Conservation (phyloP, 2,329 filamentous ascomycete species). For the Apiospora saccharicola region DNA sequence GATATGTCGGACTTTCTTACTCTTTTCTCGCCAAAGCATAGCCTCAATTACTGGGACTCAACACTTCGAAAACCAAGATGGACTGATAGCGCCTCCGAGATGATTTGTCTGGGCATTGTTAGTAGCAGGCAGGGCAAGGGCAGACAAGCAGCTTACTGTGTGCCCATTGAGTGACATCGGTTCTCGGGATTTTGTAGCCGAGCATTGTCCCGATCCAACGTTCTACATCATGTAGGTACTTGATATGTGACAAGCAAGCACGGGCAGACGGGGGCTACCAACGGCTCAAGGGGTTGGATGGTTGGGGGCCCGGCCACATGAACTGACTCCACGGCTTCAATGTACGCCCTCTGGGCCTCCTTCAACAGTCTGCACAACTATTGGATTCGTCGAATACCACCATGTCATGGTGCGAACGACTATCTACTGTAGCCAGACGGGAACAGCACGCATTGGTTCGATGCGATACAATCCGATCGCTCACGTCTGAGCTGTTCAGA, state of each 20-base stretch:
- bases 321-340: slow-evolving; percentile 9
- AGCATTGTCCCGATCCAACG: slow-evolving; percentile 18
- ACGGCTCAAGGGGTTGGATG: slow-evolving; percentile 11
- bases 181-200: slow-evolving; percentile 14
- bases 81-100: neutral
- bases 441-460: slow-evolving; percentile 15
- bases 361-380: neutral
- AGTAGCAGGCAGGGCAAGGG: neutral
- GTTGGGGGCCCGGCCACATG: slow-evolving; percentile 2
- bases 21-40: slow-evolving; percentile 6
- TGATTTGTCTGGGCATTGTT: neutral
- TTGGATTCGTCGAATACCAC: neutral
- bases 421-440: neutral
- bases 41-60: slow-evolving; percentile 18
- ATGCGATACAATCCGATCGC: slow-evolving; percentile 13
- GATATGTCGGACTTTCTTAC: slow-evolving; percentile 3
- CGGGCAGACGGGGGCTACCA: slow-evolving; percentile 3
- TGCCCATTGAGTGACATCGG: neutral
- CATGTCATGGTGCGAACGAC: slow-evolving; percentile 7
- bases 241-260: slow-evolving; percentile 11
- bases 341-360: neutral
- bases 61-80: neutral
- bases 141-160: neutral
- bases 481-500: slow-evolving; percentile 21
- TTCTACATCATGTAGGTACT: slow-evolving; percentile 16